Base-by-base conservation (phyloP, 176 grass and related monocot genomes). In the Lolium multiflorum region DNA sequence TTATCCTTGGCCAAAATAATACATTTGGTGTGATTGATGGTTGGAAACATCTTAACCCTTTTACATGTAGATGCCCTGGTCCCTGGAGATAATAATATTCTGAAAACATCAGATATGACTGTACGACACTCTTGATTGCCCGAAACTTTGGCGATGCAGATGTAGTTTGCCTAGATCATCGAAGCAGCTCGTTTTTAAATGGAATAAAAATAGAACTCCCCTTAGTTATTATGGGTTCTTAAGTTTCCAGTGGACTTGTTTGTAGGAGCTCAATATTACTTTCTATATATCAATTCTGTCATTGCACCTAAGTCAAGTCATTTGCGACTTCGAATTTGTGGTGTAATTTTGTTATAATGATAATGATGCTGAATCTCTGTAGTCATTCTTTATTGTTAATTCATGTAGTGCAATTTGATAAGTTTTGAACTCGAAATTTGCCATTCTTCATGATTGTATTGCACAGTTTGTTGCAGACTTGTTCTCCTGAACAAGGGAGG, bases 121-220 rank as follows among this genome's bases (percentile, higher is more conserved):
- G 46, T 74, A 74, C 4, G 18, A 79, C 57, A 20, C 0, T 7
- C 63, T 78, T 79, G 16, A 15, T 67, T 87, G 39, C 28, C 25
- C 63, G 4, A 24, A 21, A 41, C 12, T 69, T 82, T 13, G 6
- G 21, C 7, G 5, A 35, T n/a, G 14, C 15, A 14, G 44, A 9
- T 75, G 61, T 71, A 18, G 64, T 62, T 86, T 68, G 20, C 63
- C 58, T 67, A 75, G 15, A 84, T 68, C 50, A 80, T 76, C 26
- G 59, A 80, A 74, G 37, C n/a, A 15, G 12, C 58, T 75, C 24
- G 8, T 78, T 28, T 83, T 11, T 77, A 85, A 58, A 55, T 67
- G 21, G 47, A 71, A 89, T 21, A 35, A 78, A 82, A 79, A 31
- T 16, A 25, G 8, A 55, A 80, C 16, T n/a, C 17, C 39, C 38